These are phyloP conservation scores for Penicillium arizonense DNA, from an alignment of 495 filamentous ascomycete species.

Conservation along the genomic window DNA sequence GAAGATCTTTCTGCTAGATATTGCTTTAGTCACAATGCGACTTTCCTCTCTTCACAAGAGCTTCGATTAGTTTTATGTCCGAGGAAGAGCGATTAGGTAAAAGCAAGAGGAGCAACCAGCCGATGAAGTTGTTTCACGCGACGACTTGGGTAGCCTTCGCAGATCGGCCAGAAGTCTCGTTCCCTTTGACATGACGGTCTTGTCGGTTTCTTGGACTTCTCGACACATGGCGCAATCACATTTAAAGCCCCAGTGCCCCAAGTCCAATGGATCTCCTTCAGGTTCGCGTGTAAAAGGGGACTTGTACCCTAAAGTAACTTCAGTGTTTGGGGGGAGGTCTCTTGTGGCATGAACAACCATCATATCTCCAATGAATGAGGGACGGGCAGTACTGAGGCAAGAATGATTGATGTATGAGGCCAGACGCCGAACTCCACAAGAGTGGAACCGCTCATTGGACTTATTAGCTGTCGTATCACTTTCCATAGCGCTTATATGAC, in stretches of 20 bases:
- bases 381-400: constrained; percentile 44
- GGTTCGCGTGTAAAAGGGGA: constrained; percentile 23
- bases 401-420: constrained; percentile 58
- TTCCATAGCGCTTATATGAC: constrained; percentile 19
- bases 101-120: too few species aligned
- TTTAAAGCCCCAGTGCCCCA: constrained; percentile 45
- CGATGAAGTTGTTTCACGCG: background rate
- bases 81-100: too few species aligned
- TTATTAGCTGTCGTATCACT: background rate
- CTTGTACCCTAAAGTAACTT: constrained; percentile 44
- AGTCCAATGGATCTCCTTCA: constrained; percentile 10
- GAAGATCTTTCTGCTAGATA: too few species aligned
- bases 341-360: constrained; percentile 52
- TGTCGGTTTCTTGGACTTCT: constrained; percentile 12
- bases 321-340: constrained; percentile 45
- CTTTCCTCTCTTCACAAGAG: too few species aligned
- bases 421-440: constrained; percentile 51
- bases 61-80: too few species aligned
- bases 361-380: constrained; percentile 60
- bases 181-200: constrained; percentile 9
- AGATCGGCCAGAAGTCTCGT: constrained; percentile 7
- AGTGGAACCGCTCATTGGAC: constrained; percentile 19
- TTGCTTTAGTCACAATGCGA: too few species aligned
- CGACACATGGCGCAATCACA: constrained; percentile 47
- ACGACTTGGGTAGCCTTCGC: constrained; percentile 1